Conservation (phyloP, 306 rosid species). For the Rosa lucieae region DNA sequence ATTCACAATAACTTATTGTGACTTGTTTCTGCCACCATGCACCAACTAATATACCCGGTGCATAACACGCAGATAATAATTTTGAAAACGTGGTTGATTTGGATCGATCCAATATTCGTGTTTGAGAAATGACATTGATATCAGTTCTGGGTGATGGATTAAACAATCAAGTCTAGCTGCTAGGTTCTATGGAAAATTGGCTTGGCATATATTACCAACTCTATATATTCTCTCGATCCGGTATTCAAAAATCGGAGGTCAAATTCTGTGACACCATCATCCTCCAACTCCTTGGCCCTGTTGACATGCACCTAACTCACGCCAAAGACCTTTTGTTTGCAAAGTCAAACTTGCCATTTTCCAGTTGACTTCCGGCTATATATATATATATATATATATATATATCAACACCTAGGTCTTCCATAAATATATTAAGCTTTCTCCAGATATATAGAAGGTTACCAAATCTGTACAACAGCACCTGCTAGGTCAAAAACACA, state of each 20-base stretch:
- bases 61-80: background rate
- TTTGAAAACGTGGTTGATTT: constrained; percentile 28
- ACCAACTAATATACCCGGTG: constrained; percentile 8
- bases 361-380: constrained; percentile 28
- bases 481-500: background rate
- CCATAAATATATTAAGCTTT: background rate
- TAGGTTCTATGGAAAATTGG: constrained; percentile 4
- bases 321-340: constrained; percentile 34
- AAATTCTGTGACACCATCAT: constrained; percentile 67
- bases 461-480: background rate
- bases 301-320: constrained; percentile 52
- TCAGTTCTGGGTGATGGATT: constrained; percentile 31
- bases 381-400: background rate
- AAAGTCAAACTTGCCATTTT: constrained; percentile 39
- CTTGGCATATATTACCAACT: constrained; percentile 42
- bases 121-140: constrained; percentile 2
- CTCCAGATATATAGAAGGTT: background rate
- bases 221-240: constrained; percentile 19
- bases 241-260: constrained; percentile 49
- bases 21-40: constrained; percentile 7
- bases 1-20: background rate
- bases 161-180: constrained; percentile 10
- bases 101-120: constrained; percentile 1
- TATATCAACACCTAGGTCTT: background rate
- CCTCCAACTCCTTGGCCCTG: constrained; percentile 28